Conservation (phyloP, 2,329 filamentous ascomycete species). For the Exophiala sideris region DNA sequence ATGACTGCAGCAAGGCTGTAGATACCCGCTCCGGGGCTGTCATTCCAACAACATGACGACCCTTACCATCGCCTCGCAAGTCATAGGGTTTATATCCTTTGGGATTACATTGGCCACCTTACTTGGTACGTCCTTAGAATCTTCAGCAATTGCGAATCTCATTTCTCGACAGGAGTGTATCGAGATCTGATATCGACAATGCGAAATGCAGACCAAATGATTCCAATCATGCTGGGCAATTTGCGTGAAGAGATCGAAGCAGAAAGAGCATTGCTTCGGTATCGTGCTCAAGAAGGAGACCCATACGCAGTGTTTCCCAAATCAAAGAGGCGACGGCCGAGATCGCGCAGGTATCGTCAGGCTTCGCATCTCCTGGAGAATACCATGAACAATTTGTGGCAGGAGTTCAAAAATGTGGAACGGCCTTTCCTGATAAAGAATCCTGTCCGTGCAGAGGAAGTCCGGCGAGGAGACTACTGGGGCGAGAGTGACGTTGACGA, state of each 20-base stretch:
- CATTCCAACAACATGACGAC: slow-evolving; percentile 1
- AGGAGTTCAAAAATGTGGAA: slow-evolving; percentile 25
- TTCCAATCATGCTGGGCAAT: slow-evolving; percentile 25
- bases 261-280: slow-evolving; percentile 19
- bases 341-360: slow-evolving; percentile 13
- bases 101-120: slow-evolving; percentile 24
- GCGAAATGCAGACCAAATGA: slow-evolving; percentile 16
- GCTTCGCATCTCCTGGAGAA: slow-evolving; percentile 13
- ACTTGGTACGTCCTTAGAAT: slow-evolving; percentile 15
- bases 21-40: background rate
- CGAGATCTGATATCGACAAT: slow-evolving; percentile 23
- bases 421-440: slow-evolving; percentile 22
- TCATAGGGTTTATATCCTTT: slow-evolving; percentile 27
- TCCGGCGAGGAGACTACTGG: slow-evolving; percentile 20
- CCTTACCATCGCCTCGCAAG: slow-evolving; percentile 14
- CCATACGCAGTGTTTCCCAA: slow-evolving; percentile 18
- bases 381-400: slow-evolving; percentile 23
- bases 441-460: slow-evolving; percentile 14
- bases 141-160: background rate
- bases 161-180: slow-evolving; percentile 20
- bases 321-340: slow-evolving; percentile 1
- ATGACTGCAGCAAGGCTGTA: background rate
- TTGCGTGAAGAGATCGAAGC: slow-evolving; percentile 24
- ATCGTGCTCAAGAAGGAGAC: slow-evolving; percentile 22
- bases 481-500: slow-evolving; percentile 20